These are phyloP conservation scores for Triglochin maritima DNA, from an alignment of 106 monocot species.

Conservation along the genomic window DNA sequence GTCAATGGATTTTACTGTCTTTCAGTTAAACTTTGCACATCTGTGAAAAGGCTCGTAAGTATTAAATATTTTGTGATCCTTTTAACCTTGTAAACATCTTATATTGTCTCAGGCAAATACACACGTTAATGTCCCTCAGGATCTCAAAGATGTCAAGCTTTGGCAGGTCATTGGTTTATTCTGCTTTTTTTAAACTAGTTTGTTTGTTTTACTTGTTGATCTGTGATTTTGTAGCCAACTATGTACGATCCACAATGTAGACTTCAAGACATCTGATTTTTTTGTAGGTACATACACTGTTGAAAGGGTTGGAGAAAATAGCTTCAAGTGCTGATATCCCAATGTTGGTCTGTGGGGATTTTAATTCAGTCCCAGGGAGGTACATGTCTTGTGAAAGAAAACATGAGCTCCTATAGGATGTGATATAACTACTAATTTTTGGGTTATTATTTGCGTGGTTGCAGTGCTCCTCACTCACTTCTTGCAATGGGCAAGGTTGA, in stretches of 20 bases:
- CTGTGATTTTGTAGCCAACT: not conserved
- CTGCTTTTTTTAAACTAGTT: not conserved
- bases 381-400: constrained; percentile 1
- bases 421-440: not conserved
- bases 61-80: too few relatives aligned
- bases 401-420: not conserved
- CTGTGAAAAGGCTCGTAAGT: too few relatives aligned
- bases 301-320: constrained; percentile 95
- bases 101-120: constrained; percentile 26
- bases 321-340: constrained; percentile 91
- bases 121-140: constrained; percentile 32
- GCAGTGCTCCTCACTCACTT: constrained; percentile 79
- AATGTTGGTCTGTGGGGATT: constrained; percentile 99
- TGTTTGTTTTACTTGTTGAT: not conserved
- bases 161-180: constrained; percentile 58
- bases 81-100: too few relatives aligned
- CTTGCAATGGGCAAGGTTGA: constrained; percentile 84
- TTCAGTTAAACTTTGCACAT: too few relatives aligned
- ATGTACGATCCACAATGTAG: too few relatives aligned
- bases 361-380: constrained; percentile 91
- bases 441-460: constrained; percentile 4
- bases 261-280: not conserved
- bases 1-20: too few relatives aligned
- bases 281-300: constrained; percentile 74
- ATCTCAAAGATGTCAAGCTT: constrained; percentile 67